A percentile compares a stretch with the other conserved stretches of the same genome.
Conservation (phyloP, 2,329 filamentous ascomycete species). For the Shiraia bambusicola region DNA sequence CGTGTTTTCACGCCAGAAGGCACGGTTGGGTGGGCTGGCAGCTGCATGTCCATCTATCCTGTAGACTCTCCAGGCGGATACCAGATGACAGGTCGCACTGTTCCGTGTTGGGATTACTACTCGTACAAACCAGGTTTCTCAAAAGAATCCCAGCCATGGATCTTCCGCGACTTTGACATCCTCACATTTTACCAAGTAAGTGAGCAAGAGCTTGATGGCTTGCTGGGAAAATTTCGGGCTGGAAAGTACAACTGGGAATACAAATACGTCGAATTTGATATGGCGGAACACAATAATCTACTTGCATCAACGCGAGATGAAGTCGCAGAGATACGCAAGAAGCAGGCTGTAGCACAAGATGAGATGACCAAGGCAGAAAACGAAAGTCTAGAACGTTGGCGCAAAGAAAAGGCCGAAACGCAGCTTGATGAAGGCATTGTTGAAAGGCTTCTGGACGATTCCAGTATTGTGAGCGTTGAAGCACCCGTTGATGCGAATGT, state of each 20-base stretch:
- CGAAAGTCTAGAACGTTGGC: slow-evolving; percentile 47
- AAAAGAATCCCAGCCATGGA: slow-evolving; percentile 49
- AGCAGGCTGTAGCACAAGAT: slow-evolving; percentile 52
- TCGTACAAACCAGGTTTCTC: slow-evolving; percentile 54
- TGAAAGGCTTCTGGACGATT: slow-evolving; percentile 51
- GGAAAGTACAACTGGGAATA: slow-evolving; percentile 56
- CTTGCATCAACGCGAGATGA: slow-evolving; percentile 51
- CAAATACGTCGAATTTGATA: slow-evolving; percentile 55
- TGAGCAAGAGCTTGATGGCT: slow-evolving; percentile 53
- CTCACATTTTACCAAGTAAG: slow-evolving; percentile 57
- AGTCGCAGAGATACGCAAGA: slow-evolving; percentile 48
- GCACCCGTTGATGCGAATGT: slow-evolving; percentile 51
- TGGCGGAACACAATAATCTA: slow-evolving; percentile 56
- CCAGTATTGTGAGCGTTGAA: slow-evolving; percentile 42
- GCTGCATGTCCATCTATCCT: slow-evolving; percentile 57
- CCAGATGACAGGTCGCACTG: slow-evolving; percentile 56
- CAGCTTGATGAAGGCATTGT: slow-evolving; percentile 53
- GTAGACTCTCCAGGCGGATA: slow-evolving; percentile 61
- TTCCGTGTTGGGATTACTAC: slow-evolving; percentile 57
- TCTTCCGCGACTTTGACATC: slow-evolving; percentile 60
- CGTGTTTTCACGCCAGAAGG: slow-evolving; percentile 60
- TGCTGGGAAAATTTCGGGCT: slow-evolving; percentile 52
- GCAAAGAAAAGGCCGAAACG: slow-evolving; percentile 47
- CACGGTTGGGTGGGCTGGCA: slow-evolving; percentile 58
- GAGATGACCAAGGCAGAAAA: slow-evolving; percentile 52